Base-by-base conservation (phyloP, 345 rosid genomes). In the Cochlearia excelsa region DNA sequence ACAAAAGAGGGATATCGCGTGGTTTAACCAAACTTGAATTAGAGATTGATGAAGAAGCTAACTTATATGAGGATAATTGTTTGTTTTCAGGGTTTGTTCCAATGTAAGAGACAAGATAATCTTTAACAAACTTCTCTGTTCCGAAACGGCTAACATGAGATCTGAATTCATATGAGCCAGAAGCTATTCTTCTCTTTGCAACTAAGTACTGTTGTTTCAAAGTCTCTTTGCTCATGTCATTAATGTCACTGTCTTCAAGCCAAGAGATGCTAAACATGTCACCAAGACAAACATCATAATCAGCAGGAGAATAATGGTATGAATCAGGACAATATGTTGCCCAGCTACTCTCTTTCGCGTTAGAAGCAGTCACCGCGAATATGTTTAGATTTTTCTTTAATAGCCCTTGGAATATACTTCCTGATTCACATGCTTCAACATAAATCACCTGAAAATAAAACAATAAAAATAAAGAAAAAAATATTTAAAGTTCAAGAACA, bases 201-300 rank as follows among this genome's bases (percentile, higher is more conserved):
- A 54, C 60, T 37, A 41, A n/a, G 51, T 80, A 83, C 49, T 88
- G 96, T 38, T 77, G 46, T 67, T 60, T 42, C 37, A 88, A 50
- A 4, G 83, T 80, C 74, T 88, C 96, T 52, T 72, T 73, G 3
- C 54, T 51, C 70, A 65, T 51, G 63, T 87, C 79, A 50, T 87
- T 86, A 35, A 59, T 45, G 5, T 81, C 93, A 34, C 87, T 85
- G 83, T 88, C 92, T 64, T 88, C 95, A 77, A 85, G 55, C 95
- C 95, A 88, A 53, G 95, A 75, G 63, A 85, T 48, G 67, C 95
- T 88, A 54, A 83, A 88, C 23, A 65, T 2, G 38, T 88, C 95
- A 10, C 93, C 95, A 23, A 88, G 77, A 64, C 95, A 88, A 54
- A 74, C 62, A 6, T 2, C 29, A 39, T 59, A 81, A n/a, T 70